Base-by-base conservation (phyloP, 805 yeast genomes). In the Brettanomyces nanus region DNA sequence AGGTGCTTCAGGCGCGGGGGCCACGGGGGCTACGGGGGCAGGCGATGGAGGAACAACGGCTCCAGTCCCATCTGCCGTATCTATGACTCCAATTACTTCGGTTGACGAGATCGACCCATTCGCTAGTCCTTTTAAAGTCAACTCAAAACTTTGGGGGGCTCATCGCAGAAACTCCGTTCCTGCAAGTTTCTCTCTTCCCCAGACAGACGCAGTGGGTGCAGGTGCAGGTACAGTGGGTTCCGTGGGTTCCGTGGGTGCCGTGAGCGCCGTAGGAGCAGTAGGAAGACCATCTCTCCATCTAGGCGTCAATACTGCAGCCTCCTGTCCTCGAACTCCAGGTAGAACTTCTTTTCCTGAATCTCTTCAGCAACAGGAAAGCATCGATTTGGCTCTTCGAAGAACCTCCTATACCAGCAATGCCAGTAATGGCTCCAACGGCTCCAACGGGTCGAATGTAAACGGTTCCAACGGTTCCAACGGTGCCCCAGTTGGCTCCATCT, bases 11-110 rank as follows among this genome's bases (percentile, higher is more conserved):
- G 27, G 11, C 11, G 27, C 27, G 9, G 27, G 11, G 11, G 27
- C 71, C n/a, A 53, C 70, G 4, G 78, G 77, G 29, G 13, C 27
- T 23, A 13, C 27, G 11, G 27, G 27, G 9, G 27, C 13, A 13
- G 13, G 13, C 27, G 27, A 13, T 23, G 27, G 27, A 9, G 27
- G 45, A 65, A 45, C n/a, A n/a, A n/a, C n/a, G n/a, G n/a, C n/a
- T n/a, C n/a, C n/a, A n/a, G n/a, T n/a, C n/a, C n/a, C n/a, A n/a
- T n/a, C n/a, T n/a, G n/a, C n/a, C n/a, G n/a, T n/a, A n/a, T n/a
- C n/a, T 28, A 28, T 15, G n/a, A 10, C 30, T 28, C 14, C 30
- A 28, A 15, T 13, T 28, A 28, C 30, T 10, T n/a, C n/a, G n/a
- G n/a, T n/a, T n/a, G n/a, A 17, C 19, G 19, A 33, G 13, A 11